phyloP scores from a whole-genome alignment of 2,329 filamentous ascomycete genomes.

The Pseudogymnoascus sp. region DNA sequence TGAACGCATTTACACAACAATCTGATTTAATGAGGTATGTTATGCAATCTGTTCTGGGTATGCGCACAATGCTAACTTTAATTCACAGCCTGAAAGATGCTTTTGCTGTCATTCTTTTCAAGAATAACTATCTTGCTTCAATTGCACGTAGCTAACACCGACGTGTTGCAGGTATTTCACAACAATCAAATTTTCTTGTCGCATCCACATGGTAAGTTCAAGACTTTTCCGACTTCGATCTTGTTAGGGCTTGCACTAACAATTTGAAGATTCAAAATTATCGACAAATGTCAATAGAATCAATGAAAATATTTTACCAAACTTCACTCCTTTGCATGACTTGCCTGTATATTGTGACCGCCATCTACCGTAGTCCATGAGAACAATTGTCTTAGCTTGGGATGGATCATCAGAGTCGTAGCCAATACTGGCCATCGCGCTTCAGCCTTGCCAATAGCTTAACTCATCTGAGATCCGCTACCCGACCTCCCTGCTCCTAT shows the following conservation, averaged over 20 bases:
- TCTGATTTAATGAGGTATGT: slow-evolving; percentile 41
- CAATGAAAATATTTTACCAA: neutral
- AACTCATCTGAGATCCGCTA: neutral
- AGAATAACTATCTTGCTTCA: slow-evolving; percentile 9
- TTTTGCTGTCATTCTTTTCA: slow-evolving; percentile 22
- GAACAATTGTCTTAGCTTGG: neutral
- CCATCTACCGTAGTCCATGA: neutral
- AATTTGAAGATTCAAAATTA: neutral
- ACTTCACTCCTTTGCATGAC: neutral
- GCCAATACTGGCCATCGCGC: neutral
- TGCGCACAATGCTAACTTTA: slow-evolving; percentile 15
- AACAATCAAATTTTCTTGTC: neutral
- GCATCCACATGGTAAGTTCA: slow-evolving; percentile 15
- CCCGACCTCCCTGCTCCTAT: neutral
- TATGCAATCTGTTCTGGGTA: neutral
- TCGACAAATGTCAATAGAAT: neutral
- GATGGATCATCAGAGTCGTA: neutral
- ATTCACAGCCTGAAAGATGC: slow-evolving; percentile 27
- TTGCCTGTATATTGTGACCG: neutral
- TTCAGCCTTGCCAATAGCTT: slow-evolving; percentile 1
- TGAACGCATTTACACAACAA: slow-evolving; percentile 33
- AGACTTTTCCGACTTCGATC: neutral
- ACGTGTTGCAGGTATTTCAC: slow-evolving; percentile 16
- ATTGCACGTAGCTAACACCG: slow-evolving; percentile 20
- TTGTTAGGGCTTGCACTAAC: neutral